These are phyloP conservation scores for Dioscorea zingiberensis DNA, from an alignment of 106 monocot species.

Conservation along the genomic window DNA sequence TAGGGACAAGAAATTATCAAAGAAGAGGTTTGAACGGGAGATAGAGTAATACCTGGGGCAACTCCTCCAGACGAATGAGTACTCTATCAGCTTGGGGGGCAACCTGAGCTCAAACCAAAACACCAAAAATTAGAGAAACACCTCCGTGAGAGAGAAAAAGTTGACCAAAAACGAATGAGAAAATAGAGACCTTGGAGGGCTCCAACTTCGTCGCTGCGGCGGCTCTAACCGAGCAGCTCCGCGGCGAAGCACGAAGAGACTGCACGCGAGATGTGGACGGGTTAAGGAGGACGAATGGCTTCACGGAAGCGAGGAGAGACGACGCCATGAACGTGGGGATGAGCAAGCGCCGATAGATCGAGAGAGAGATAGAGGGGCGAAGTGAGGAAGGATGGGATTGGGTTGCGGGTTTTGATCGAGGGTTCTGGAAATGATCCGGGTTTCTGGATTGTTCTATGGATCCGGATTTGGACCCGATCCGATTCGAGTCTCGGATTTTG, in stretches of 20 bases:
- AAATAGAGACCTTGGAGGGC: constrained; percentile 50
- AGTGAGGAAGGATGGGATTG: neutral
- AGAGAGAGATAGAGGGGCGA: neutral
- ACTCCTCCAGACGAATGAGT: constrained; percentile 79
- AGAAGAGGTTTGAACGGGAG: neutral
- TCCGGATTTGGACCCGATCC: neutral
- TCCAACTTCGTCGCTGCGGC: constrained; percentile 57
- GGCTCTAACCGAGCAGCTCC: constrained; percentile 26
- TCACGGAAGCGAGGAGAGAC: constrained; percentile 30
- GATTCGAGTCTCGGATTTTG: neutral
- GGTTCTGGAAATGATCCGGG: neutral
- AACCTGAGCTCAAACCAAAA: constrained; percentile 40
- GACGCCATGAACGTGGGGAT: constrained; percentile 24
- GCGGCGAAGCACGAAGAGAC: constrained; percentile 15
- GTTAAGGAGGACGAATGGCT: constrained; percentile 22
- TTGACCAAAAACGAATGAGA: neutral
- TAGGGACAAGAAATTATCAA: too few species aligned
- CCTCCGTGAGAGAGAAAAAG: neutral
- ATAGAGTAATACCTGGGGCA: constrained; percentile 61
- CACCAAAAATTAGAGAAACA: neutral
- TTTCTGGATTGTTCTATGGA: neutral
- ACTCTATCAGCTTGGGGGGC: constrained; percentile 92
- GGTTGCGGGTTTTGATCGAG: neutral
- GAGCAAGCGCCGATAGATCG: neutral
- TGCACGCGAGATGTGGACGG: neutral